Evolutionary conservation across 331 rosid species (phyloP), one percentile per base, ranked within the genome.

Genomic region (Quercus lobata): DNA sequence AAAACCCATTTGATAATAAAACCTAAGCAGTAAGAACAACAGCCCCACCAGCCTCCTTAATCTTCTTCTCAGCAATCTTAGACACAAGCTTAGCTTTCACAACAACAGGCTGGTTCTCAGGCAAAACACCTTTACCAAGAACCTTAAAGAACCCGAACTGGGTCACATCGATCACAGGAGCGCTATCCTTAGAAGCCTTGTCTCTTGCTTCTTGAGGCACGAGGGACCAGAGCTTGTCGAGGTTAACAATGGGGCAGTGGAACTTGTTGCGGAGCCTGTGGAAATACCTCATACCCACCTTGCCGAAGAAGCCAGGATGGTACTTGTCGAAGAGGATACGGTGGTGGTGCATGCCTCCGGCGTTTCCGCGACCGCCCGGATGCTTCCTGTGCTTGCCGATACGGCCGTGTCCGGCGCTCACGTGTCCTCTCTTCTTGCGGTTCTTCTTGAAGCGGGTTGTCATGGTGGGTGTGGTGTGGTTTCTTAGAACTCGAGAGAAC

Each of bases 261-360:
- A 89, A 89, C 57, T 89, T 75, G 78, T 89, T 86, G 8, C 89
- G 90, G 9, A 89, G 92, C 76, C 84, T 89, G 89, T 89, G 92
- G 46, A 89, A 89, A 83, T 89, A 89, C 2, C 92, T 86, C 92
- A 89, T 89, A 0, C 92, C 92, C 0, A 89, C 92, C 73, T 89
- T 89, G 0, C 92, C 92, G 76, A 89, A 89, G 78, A 78, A 89
- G 18, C 92, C 92, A 0, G 92, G 92, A 7, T 89, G 92, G 80
- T 89, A 89, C 57, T 89, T 89, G 78, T 89, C 92, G 83, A 89
- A 89, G 68, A 89, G 92, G 83, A 89, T 89, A 2, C 92, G 88
- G 79, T 89, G 92, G 80, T 89, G 92, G 57, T 89, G 92, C 92
- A 89, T 84, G 7, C 92, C 92, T 7, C 92, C 92, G 70, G 92